Evolutionary conservation across 768 basidiomycete species (phyloP).

Genomic region (Boletus fagicola): DNA sequence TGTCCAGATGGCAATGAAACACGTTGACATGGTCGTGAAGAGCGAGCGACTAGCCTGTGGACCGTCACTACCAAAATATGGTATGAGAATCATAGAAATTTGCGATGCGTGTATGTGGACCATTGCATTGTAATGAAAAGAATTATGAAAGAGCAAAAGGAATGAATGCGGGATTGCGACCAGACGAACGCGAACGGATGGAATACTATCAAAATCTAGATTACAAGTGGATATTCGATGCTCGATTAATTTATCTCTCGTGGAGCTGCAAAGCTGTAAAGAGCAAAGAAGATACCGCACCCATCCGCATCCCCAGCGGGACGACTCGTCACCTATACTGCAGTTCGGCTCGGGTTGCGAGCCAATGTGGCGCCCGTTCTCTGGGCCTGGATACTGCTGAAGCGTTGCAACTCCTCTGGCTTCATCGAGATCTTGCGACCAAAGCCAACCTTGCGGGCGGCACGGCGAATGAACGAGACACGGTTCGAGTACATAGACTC

Average conservation of each 20-base stretch:
- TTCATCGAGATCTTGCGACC: constrained; percentile 76
- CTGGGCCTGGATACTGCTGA: constrained; percentile 83
- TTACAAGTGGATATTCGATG: constrained; percentile 35
- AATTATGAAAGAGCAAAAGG: constrained; percentile 12
- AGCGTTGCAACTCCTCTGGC: constrained; percentile 81
- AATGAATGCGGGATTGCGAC: constrained; percentile 20
- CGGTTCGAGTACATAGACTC: constrained; percentile 95
- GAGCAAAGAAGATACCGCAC: constrained; percentile 25
- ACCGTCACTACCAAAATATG: constrained; percentile 6
- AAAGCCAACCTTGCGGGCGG: constrained; percentile 86
- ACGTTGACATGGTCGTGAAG: constrained; percentile 4
- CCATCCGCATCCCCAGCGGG: constrained; percentile 15
- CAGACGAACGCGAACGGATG: constrained; percentile 14
- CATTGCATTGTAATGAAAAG: constrained; percentile 13
- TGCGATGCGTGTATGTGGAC: constrained; percentile 19
- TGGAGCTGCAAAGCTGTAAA: constrained; percentile 12
- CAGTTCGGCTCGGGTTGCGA: constrained; percentile 69
- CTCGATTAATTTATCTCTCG: constrained; percentile 22
- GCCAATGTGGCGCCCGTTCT: constrained; percentile 75
- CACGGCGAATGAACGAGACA: constrained; percentile 88
- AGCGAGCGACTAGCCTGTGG: neutral
- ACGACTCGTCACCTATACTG: constrained; percentile 34
- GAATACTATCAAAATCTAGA: constrained; percentile 31
- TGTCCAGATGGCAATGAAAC: neutral
- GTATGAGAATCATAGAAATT: constrained; percentile 10